Conservation (phyloP, 2,329 filamentous ascomycete genomes). For the Arthroderma sp. region DNA sequence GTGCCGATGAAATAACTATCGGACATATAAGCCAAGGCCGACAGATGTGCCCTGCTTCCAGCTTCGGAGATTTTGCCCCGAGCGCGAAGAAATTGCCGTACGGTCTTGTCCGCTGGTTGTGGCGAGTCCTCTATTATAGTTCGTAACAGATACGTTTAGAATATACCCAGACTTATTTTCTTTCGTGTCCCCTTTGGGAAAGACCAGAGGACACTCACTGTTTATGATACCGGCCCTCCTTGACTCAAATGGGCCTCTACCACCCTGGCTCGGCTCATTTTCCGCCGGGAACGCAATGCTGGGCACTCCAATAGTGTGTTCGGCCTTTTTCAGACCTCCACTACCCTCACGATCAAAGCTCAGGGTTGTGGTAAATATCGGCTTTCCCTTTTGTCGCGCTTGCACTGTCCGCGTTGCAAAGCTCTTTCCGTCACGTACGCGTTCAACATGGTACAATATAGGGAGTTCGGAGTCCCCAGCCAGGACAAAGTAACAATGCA, state of each 20-base stretch:
- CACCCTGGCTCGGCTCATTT: constrained; percentile 17
- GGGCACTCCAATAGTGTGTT: constrained; percentile 54
- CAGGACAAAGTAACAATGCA: constrained; percentile 98
- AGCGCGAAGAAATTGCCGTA: constrained; percentile 41
- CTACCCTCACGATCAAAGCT: constrained; percentile 60
- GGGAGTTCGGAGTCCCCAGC: constrained; percentile 75
- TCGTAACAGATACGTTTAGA: not conserved
- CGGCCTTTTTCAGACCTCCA: constrained; percentile 41
- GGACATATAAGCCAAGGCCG: constrained; percentile 81
- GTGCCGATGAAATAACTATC: constrained; percentile 92
- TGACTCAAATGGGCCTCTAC: constrained; percentile 44
- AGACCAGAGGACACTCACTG: constrained; percentile 20
- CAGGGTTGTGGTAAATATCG: constrained; percentile 92
- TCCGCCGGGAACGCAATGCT: constrained; percentile 34
- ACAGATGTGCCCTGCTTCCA: constrained; percentile 68
- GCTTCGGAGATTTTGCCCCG: constrained; percentile 59
- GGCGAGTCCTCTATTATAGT: constrained; percentile 23
- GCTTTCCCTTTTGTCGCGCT: constrained; percentile 71
- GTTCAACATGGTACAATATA: constrained; percentile 88
- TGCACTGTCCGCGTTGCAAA: constrained; percentile 94
- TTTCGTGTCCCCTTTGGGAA: too few relatives aligned
- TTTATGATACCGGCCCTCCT: constrained; percentile 46
- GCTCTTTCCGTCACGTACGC: constrained; percentile 76
- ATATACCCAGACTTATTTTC: too few relatives aligned
- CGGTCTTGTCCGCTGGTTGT: constrained; percentile 52